Percentiles rank a stretch among this genome's conserved stretches.
Evolutionary conservation across 805 yeast genomes (phyloP).

Genomic region (Candida argentea): DNA sequence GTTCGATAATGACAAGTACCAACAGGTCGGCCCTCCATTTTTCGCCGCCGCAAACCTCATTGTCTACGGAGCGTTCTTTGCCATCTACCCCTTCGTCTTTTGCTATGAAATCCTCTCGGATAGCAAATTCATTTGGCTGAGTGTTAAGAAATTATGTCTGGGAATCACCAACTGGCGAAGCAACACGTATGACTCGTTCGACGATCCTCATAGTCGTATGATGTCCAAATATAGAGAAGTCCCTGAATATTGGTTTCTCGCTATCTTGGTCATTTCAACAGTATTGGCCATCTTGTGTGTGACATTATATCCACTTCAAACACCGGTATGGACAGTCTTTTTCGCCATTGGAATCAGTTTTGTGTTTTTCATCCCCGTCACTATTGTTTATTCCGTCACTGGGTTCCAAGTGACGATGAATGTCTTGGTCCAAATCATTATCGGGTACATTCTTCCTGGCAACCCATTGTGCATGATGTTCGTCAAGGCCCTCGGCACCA

Average conservation of each 20-base stretch:
- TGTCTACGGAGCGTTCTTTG: constrained; percentile 46
- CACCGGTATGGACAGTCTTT: constrained; percentile 54
- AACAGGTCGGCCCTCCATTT: constrained; percentile 54
- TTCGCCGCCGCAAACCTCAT: constrained; percentile 54
- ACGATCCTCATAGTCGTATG: constrained; percentile 16
- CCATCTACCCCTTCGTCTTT: constrained; percentile 46
- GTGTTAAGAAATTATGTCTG: constrained; percentile 24
- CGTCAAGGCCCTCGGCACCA: constrained; percentile 32
- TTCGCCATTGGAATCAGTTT: constrained; percentile 41
- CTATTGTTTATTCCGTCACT: constrained; percentile 39
- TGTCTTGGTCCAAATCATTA: constrained; percentile 45
- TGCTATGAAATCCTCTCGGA: constrained; percentile 38
- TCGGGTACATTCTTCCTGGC: constrained; percentile 48
- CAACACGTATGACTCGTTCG: not conserved
- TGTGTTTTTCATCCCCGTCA: constrained; percentile 41
- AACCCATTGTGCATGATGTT: constrained; percentile 45
- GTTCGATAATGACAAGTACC: constrained; percentile 39
- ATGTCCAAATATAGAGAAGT: constrained; percentile 16
- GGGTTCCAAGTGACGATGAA: constrained; percentile 39
- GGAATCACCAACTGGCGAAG: constrained; percentile 15
- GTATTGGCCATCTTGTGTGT: constrained; percentile 20
- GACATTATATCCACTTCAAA: constrained; percentile 26
- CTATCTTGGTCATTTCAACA: constrained; percentile 10
- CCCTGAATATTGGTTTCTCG: constrained; percentile 14
- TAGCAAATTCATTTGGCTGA: constrained; percentile 30